A percentile compares a stretch with the other conserved stretches of the same genome.
Evolutionary conservation across 768 basidiomycete species (phyloP).

Genomic region (Pleurotus pulmonarius): DNA sequence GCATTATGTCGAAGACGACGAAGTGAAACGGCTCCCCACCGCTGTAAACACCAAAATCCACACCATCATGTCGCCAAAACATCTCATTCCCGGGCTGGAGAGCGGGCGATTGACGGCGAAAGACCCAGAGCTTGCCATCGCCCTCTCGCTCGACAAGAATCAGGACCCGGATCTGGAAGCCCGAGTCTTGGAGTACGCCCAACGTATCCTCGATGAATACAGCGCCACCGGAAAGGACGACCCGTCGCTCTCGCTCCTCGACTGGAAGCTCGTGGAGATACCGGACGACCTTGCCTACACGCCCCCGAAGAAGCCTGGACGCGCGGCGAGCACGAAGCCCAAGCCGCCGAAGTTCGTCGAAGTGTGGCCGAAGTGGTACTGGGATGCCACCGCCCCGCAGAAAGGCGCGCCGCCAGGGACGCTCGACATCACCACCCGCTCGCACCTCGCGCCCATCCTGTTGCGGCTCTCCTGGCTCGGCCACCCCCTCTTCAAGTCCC

Average conservation of each 20-base stretch:
- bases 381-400: slow-evolving; percentile 79
- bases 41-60: slow-evolving; percentile 37
- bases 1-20: slow-evolving; percentile 45
- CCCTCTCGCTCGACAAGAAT: slow-evolving; percentile 29
- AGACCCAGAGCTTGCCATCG: slow-evolving; percentile 40
- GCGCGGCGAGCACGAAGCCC: slow-evolving; percentile 20
- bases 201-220: slow-evolving; percentile 2
- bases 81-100: slow-evolving; percentile 43
- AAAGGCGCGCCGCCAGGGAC: slow-evolving; percentile 64
- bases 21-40: slow-evolving; percentile 38
- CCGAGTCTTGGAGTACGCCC: background rate
- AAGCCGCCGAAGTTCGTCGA: slow-evolving; percentile 41
- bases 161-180: background rate
- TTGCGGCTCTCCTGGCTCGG: slow-evolving; percentile 85
- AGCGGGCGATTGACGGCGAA: slow-evolving; percentile 36
- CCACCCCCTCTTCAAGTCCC: slow-evolving; percentile 81
- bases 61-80: slow-evolving; percentile 40
- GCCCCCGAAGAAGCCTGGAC: background rate
- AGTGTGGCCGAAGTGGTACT: slow-evolving; percentile 97
- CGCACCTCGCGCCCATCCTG: slow-evolving; percentile 78
- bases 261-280: slow-evolving; percentile 48
- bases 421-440: slow-evolving; percentile 83
- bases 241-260: slow-evolving; percentile 61
- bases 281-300: background rate
- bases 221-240: slow-evolving; percentile 27